Percentiles rank a stretch among this genome's conserved stretches.
Evolutionary conservation across 2,329 filamentous ascomycete genomes (phyloP).

Genomic region (Exophiala oligosperma): DNA sequence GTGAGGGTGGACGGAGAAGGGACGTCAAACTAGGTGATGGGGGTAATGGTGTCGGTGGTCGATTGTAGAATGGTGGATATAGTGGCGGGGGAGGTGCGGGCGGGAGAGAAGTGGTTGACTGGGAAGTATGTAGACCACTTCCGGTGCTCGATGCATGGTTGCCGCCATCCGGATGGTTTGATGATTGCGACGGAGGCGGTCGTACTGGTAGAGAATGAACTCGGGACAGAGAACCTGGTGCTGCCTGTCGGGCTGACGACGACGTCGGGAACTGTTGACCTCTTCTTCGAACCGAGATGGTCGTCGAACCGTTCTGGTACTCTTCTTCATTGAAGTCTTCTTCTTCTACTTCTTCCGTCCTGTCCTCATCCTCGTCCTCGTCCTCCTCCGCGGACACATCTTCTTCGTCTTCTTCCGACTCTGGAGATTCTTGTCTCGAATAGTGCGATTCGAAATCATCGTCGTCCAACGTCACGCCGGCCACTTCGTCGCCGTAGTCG

Average conservation of each 20-base stretch:
- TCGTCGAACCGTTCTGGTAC: constrained; percentile 20
- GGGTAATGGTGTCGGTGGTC: constrained; percentile 90
- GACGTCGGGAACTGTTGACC: constrained; percentile 6
- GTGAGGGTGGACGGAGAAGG: constrained; percentile 70
- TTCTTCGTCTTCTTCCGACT: constrained; percentile 25
- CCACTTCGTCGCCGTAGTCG: constrained; percentile 6
- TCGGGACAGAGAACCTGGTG: constrained; percentile 14
- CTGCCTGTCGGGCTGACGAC: background rate
- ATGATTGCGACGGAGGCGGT: constrained; percentile 1
- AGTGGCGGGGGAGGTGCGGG: constrained; percentile 49
- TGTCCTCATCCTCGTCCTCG: constrained; percentile 15
- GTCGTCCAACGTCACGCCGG: constrained; percentile 35
- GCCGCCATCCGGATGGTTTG: background rate
- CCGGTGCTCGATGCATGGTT: background rate
- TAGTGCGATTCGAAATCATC: constrained; percentile 49
- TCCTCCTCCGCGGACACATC: constrained; percentile 13
- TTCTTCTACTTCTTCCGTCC: too few species aligned
- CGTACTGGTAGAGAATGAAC: constrained; percentile 21
- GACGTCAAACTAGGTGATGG: constrained; percentile 92
- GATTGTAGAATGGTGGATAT: constrained; percentile 93
- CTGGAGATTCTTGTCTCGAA: constrained; percentile 41
- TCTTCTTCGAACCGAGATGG: background rate
- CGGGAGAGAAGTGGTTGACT: constrained; percentile 33
- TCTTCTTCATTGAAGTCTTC: constrained; percentile 2
- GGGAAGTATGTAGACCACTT: constrained; percentile 18